Evolutionary conservation across 2,329 filamentous ascomycete genomes (phyloP), one percentile per base, ranked within the genome.

Genomic region (Pseudocercospora cruenta): DNA sequence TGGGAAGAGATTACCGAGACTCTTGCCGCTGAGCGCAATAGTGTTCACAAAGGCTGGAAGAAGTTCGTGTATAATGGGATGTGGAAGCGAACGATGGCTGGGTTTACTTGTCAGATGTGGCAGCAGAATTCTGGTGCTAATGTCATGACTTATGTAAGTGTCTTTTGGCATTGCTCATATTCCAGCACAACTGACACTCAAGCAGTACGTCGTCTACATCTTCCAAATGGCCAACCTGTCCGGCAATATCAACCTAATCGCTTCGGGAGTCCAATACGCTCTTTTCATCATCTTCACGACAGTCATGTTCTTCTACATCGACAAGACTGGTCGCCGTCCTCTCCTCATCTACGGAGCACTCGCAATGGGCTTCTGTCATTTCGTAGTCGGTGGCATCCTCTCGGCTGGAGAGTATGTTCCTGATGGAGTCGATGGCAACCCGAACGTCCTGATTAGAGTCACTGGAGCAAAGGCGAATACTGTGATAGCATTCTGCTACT

Each of bases 351-450:
- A 84, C 74, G 93, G 93, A 72, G 92, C 91, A 31, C 67, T 89
- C 2, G 91, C 91, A 72, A 96, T 96, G 93, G 83, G 93, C 10
- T 77, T 94, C 73, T 93, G 91, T 83, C 90, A 96, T 80, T 95
- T 95, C 84, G 85, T 96, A 76, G 90, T 95, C 62, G 93, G 81
- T 16, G 81, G 81, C 28, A 72, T 82, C 28, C 73, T 85, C 76
- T 79, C 8, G 73, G 74, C 4, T 76, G 82, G 82, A 33, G 75
- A 72, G 10, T 74, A 74, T 60, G 77, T 84, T 3, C 82, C 82
- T 0, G 78, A 72, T 5, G 82, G 82, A 36, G 80, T 85, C 2
- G 75, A 75, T 28, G 80, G 80, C 57, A 80, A 85, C 65, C 68
- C 75, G n/a, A 88, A 87, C 70, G 82, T 88, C 19, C 76, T 84